phyloP scores from a whole-genome alignment of 352 stramenopile genomes.

The Phytophthora sp. region DNA sequence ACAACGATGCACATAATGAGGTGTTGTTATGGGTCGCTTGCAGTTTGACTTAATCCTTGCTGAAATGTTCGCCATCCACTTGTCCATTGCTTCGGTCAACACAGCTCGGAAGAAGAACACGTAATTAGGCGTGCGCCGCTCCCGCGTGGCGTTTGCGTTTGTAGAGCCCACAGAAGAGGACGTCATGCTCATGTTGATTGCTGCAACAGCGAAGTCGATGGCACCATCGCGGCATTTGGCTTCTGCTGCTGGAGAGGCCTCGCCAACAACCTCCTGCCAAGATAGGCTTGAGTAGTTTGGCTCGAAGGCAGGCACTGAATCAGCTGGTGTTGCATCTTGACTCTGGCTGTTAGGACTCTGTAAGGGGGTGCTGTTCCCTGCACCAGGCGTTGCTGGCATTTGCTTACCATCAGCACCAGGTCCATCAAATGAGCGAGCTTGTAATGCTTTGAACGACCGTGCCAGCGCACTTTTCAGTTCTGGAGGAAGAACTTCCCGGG shows the following conservation, averaged over 20 bases:
- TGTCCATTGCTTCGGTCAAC: constrained; percentile 88
- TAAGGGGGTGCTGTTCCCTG: constrained; percentile 59
- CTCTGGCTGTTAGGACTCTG: constrained; percentile 66
- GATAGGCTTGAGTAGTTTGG: constrained; percentile 62
- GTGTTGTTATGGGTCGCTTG: constrained; percentile 79
- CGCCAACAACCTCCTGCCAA: constrained; percentile 75
- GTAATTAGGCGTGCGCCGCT: constrained; percentile 83
- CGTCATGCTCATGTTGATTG: constrained; percentile 88
- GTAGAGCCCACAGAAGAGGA: constrained; percentile 68
- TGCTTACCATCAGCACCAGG: constrained; percentile 45
- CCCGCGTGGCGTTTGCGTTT: constrained; percentile 76
- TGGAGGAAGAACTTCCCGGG: constrained; percentile 69
- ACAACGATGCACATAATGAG: constrained; percentile 86
- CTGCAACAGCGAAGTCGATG: constrained; percentile 70
- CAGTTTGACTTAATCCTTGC: constrained; percentile 70
- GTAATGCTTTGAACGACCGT: constrained; percentile 78
- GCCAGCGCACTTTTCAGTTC: constrained; percentile 78
- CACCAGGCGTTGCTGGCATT: constrained; percentile 37
- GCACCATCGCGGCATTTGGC: constrained; percentile 68
- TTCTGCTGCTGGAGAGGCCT: constrained; percentile 59
- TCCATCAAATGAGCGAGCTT: constrained; percentile 67
- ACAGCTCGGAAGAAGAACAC: constrained; percentile 87
- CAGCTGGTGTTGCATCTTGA: constrained; percentile 33
- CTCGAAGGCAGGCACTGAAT: constrained; percentile 52
- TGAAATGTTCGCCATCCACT: constrained; percentile 86